phyloP scores from a whole-genome alignment of 2,329 filamentous ascomycete genomes.

The Venturia asperata region DNA sequence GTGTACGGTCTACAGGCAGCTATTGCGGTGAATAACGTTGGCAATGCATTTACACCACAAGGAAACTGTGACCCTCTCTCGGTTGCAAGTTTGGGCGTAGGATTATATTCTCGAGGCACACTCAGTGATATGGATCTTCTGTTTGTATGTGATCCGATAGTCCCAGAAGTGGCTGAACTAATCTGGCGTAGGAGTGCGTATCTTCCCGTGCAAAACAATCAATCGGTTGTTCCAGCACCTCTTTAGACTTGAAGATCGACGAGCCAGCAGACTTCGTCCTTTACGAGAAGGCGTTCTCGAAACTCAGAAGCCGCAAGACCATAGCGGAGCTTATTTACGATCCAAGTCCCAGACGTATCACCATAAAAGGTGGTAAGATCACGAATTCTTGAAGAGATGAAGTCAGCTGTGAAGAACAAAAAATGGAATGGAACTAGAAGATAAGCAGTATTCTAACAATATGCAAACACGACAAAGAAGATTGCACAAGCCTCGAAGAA shows the following conservation, averaged over 20 bases:
- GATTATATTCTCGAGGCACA: conserved; percentile 61
- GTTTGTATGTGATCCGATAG: conserved; percentile 39
- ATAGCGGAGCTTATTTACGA: conserved; percentile 42
- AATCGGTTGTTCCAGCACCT: conserved; percentile 35
- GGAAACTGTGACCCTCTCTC: conserved; percentile 59
- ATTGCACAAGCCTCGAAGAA: neutral
- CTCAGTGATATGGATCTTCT: conserved; percentile 51
- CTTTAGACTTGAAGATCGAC: conserved; percentile 30
- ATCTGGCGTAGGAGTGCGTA: conserved; percentile 39
- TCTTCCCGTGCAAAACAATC: conserved; percentile 37
- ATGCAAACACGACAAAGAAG: neutral
- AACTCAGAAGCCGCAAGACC: conserved; percentile 37
- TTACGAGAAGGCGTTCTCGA: conserved; percentile 32
- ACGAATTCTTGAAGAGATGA: conserved; percentile 5
- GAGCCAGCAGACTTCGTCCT: conserved; percentile 39
- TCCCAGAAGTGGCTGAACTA: neutral
- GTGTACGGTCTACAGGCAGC: conserved; percentile 52
- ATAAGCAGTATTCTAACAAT: neutral
- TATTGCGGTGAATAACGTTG: conserved; percentile 64
- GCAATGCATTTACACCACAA: conserved; percentile 67
- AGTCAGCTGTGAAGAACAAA: neutral
- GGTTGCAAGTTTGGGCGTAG: conserved; percentile 56
- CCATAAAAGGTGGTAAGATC: conserved; percentile 16
- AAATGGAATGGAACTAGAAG: neutral
- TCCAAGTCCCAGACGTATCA: conserved; percentile 16